phyloP scores from a whole-genome alignment of 441 rosid genomes.

The Croton setiger region DNA sequence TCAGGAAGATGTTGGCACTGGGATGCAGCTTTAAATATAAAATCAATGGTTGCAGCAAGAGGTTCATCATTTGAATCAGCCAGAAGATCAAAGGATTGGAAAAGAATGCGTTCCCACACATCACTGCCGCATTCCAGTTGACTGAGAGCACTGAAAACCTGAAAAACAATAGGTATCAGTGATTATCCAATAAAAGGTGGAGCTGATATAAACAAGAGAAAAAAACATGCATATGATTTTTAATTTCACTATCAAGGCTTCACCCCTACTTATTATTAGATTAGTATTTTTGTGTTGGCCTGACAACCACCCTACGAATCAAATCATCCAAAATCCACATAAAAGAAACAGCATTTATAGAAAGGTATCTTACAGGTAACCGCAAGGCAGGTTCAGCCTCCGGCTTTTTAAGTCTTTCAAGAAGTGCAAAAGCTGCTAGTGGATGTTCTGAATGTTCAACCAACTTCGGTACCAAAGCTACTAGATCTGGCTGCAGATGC shows the following conservation, averaged over 20 bases:
- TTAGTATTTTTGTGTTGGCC: neutral
- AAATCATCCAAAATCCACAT: neutral
- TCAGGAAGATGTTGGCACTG: constrained; percentile 91
- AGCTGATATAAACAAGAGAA: neutral
- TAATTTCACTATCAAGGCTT: constrained; percentile 19
- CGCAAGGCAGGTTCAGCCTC: constrained; percentile 82
- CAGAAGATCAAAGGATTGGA: constrained; percentile 72
- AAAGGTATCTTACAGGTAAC: constrained; percentile 67
- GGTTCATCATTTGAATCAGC: constrained; percentile 71
- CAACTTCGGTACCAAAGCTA: constrained; percentile 89
- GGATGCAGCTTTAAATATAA: constrained; percentile 84
- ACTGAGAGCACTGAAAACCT: constrained; percentile 90
- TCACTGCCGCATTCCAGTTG: constrained; percentile 85
- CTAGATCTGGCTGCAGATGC: constrained; percentile 83
- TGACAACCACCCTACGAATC: neutral
- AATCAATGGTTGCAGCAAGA: constrained; percentile 81
- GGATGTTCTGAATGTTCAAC: constrained; percentile 98
- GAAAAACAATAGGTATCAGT: constrained; percentile 25
- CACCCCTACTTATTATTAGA: neutral
- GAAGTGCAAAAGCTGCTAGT: constrained; percentile 83
- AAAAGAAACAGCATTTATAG: constrained; percentile 14
- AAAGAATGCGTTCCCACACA: constrained; percentile 79
- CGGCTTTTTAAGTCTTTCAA: constrained; percentile 80
- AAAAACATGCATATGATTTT: neutral
- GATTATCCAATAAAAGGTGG: constrained; percentile 5